Base-by-base conservation (phyloP, 2,329 filamentous ascomycete genomes). In the Cercospora sojina region DNA sequence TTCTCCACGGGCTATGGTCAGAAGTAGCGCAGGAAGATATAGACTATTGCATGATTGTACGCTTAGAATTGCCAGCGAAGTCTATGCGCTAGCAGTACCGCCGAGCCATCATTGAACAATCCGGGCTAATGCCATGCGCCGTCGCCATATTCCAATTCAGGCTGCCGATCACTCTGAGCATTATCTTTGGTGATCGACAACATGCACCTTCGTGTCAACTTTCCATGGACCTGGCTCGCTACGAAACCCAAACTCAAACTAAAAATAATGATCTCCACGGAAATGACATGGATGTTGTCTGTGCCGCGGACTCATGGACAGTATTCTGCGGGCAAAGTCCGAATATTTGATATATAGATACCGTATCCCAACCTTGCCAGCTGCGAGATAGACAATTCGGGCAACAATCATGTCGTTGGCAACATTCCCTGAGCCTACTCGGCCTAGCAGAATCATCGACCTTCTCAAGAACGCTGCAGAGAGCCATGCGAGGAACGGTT, bases 391-490 rank as follows among this genome's bases (percentile, higher is more conserved):
- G 5, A 41, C 16, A 13, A 53, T 13, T 20, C n/a, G 47, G 47
- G 2, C 23, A 27, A 25, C 13, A 9, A 53, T 27, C 12, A 53
- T 53, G 47, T 13, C 47, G 5, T 8, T 27, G 5, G 3, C 47
- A 27, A 27, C 47, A 27, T 53, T 5, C 23, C 7, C 20, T 13
- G 47, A 53, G 12, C 12, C 23, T 16, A 2, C 10, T 25, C 47
- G 25, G 23, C 23, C 47, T 6, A 27, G 23, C 23, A 53, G 47
- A 53, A 66, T 70, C 29, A 38, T 70, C 13, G 68, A 70, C 16
- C 53, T 70, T 8, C 62, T 70, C 27, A 59, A 65, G 25, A 47
- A 53, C 20, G 68, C 68, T 16, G 66, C 68, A 27, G 31, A 66
- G 13, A 59, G 32, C 9, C 25, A 53, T 13, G 13, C 60, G 2